Percentiles rank a stretch among this genome's conserved stretches.
phyloP scores from a whole-genome alignment of 495 filamentous ascomycete genomes.

The Penicillium silybi region DNA sequence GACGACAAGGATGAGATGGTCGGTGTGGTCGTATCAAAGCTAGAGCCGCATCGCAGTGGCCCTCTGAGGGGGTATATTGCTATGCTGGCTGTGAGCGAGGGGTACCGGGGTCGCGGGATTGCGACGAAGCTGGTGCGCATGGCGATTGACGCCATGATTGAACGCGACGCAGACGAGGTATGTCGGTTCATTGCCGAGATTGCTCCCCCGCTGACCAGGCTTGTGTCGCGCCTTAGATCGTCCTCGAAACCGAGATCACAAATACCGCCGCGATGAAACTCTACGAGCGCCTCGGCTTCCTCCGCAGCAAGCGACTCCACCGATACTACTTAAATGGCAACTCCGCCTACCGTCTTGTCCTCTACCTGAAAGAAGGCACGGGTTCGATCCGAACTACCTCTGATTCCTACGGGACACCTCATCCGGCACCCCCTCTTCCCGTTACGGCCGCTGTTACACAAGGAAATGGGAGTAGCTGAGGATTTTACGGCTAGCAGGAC shows the following conservation, averaged over 20 bases:
- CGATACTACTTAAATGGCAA: slow-evolving; percentile 97
- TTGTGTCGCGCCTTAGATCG: slow-evolving; percentile 53
- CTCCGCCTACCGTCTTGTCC: slow-evolving; percentile 82
- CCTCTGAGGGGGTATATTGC: slow-evolving; percentile 94
- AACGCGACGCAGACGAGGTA: slow-evolving; percentile 81
- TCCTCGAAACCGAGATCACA: slow-evolving; percentile 93
- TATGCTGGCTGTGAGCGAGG: slow-evolving; percentile 85
- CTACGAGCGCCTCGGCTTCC: slow-evolving; percentile 90
- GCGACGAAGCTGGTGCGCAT: slow-evolving; percentile 83
- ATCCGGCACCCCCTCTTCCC: slow-evolving; percentile 1
- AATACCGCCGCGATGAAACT: slow-evolving; percentile 89
- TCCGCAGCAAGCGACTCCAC: slow-evolving; percentile 89
- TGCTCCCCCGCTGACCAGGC: slow-evolving; percentile 6
- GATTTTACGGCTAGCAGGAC: not conserved
- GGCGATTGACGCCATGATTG: slow-evolving; percentile 90
- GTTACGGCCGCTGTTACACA: slow-evolving; percentile 5
- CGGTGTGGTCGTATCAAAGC: slow-evolving; percentile 93
- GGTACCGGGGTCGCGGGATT: slow-evolving; percentile 80
- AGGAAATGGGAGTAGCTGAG: slow-evolving; percentile 22
- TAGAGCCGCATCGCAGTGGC: slow-evolving; percentile 79
- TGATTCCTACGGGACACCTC: slow-evolving; percentile 34
- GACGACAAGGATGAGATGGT: slow-evolving; percentile 57
- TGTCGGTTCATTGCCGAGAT: not conserved
- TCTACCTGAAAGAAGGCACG: slow-evolving; percentile 70
- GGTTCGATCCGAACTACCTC: slow-evolving; percentile 36